Base-by-base conservation (phyloP, 352 stramenopile species). In the Phytophthora pinifolia region DNA sequence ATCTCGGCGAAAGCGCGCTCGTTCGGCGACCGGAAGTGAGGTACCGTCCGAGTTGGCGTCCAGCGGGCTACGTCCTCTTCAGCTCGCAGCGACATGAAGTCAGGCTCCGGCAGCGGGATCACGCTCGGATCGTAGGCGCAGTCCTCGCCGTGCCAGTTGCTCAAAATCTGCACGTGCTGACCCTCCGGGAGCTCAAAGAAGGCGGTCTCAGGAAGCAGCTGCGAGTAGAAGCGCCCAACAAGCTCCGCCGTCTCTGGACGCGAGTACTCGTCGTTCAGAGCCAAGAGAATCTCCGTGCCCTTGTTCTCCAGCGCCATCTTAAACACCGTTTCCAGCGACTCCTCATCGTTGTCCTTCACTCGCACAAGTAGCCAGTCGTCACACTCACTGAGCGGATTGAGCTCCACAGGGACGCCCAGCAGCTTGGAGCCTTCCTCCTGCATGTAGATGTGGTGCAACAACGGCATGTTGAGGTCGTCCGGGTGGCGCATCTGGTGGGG, bases 361-460 rank as follows among this genome's bases (percentile, higher is more conserved):
- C 78, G 77, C 25, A 92, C 67, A 3, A 92, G 70, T n/a, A 91
- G 64, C 79, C 80, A 94, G 59, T 94, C 79, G 43, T 90, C 70
- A 54, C 76, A 87, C 58, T 94, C 83, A 7, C 50, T 62, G 17
- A 92, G 41, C 17, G 80, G 78, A 27, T 88, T 88, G 20, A 87
- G 83, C 59, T 76, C 69, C n/a, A 88, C 63, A 0, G 83, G 83
- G 27, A 94, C 76, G 12, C 65, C 62, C 2, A 92, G 67, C 41
- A 59, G 31, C 25, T 66, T 67, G 8, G 76, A 74, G 2, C 83
- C 82, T 67, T 94, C 79, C 44, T 92, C 81, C 57, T 83, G 69
- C 83, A 94, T 94, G 67, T 89, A 94, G 37, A 91, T 86, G 57
- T 92, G 81, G 42, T 94, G 82, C 50, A 94, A 51, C 39, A 94